These are phyloP conservation scores for Kurtzmaniella natalensis DNA, from an alignment of 1,139 yeast genomes.

Conservation along the genomic window DNA sequence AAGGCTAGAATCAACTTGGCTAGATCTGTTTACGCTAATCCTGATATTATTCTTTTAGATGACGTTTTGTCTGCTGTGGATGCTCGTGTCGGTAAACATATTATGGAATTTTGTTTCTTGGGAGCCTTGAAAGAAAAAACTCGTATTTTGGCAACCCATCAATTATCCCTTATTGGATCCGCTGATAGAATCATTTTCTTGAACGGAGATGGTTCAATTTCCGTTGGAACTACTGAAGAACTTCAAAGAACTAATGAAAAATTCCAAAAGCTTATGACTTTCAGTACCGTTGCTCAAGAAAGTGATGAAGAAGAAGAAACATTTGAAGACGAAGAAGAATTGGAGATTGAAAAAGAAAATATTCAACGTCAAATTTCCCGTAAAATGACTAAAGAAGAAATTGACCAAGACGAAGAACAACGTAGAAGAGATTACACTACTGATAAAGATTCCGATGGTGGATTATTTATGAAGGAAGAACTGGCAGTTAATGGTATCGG, in stretches of 20 bases:
- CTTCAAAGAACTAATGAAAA: conserved; percentile 21
- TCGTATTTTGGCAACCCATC: conserved; percentile 46
- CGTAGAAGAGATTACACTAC: conserved; percentile 8
- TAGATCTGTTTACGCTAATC: conserved; percentile 39
- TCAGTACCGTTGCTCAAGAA: conserved; percentile 20
- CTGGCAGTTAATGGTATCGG: conserved; percentile 36
- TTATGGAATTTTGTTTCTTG: conserved; percentile 35
- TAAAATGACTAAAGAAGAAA: conserved; percentile 9
- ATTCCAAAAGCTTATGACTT: conserved; percentile 30
- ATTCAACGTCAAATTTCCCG: conserved; percentile 16
- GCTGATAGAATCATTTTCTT: conserved; percentile 39
- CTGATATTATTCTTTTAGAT: conserved; percentile 38
- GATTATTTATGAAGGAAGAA: conserved; percentile 25
- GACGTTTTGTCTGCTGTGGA: conserved; percentile 49
- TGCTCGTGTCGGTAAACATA: conserved; percentile 46
- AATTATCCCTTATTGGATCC: conserved; percentile 36
- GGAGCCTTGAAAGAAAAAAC: conserved; percentile 34
- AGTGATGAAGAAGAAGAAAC: conserved; percentile 17
- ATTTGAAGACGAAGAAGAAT: conserved; percentile 11
- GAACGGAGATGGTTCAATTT: conserved; percentile 37
- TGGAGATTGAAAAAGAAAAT: conserved; percentile 13
- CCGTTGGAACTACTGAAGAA: conserved; percentile 36
- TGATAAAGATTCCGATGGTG: conserved; percentile 16
- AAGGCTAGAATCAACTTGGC: conserved; percentile 46
- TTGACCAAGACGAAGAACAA: conserved; percentile 19